Evolutionary conservation across 2,329 filamentous ascomycete genomes (phyloP), one percentile per base, ranked within the genome.

Genomic region (Cyphellophora attinorum): DNA sequence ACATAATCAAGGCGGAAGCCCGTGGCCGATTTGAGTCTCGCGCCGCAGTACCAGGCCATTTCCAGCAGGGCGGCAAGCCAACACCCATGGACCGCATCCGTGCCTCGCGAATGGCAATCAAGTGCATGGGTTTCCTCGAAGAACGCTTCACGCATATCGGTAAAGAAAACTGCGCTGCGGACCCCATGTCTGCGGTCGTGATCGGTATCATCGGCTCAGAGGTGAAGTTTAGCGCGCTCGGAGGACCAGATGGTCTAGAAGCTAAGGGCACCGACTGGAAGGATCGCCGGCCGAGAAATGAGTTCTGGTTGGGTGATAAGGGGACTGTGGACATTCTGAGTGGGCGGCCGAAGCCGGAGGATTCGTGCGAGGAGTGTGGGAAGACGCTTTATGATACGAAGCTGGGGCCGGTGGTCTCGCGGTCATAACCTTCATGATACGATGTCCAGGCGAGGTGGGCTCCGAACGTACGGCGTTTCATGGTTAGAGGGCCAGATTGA

Each of bases 1-100:
- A 89, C 54, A 95, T 96, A 62, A 94, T 98, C 62, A 83, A 83
- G 39, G 86, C 93, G 48, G 91, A 96, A 59, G 84, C 86, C 6
- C 80, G 84, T 49, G 86, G 86, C 45, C 79, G 86, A 11, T 98
- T 98, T 54, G 91, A 98, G 60, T 83, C 84, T 29, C 79, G 89
- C 41, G 82, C 91, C 55, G 88, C 85, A 47, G 89, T 93, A 33
- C 88, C 88, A 1, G 88, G 88, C 11, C 88, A 95, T 62, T 88
- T 93, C 46, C 88, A 95, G 61, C 89, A 95, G 64, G 88, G 88
- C 49, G 86, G 85, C 38, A 85, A 84, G 28, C 91, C 91, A 1
- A 93, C 85, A 3, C 79, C 91, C 5, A 96, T 98, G 88, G 91
- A 98, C 61, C 81, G 91, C 36, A 88, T 89, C 51, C 79, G 91